Evolutionary conservation across 2,329 filamentous ascomycete species (phyloP).

Genomic region (Zalaria obscura): DNA sequence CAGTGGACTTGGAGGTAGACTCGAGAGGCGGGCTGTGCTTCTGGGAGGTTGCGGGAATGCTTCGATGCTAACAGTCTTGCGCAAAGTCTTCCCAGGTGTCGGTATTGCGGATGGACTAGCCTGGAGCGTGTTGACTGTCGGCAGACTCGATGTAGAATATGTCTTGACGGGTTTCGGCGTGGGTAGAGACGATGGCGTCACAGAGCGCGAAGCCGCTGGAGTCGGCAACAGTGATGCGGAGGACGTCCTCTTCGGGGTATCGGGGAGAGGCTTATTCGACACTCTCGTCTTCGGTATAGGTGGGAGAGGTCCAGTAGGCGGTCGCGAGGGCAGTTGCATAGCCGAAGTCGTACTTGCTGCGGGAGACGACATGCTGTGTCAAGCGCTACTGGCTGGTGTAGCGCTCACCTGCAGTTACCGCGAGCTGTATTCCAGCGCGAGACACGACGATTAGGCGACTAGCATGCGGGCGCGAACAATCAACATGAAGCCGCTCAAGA

Average conservation of each 20-base stretch:
- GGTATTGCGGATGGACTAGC: conserved; percentile 9
- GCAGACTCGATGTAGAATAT: conserved; percentile 41
- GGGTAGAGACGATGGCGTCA: conserved; percentile 39
- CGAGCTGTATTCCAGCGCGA: too few relatives aligned
- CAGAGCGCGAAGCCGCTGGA: conserved; percentile 8
- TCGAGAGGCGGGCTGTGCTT: conserved; percentile 43
- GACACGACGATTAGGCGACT: too few relatives aligned
- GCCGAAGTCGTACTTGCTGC: conserved; percentile 11
- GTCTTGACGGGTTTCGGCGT: conserved; percentile 23
- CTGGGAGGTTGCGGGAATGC: conserved; percentile 84
- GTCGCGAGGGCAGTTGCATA: conserved; percentile 48
- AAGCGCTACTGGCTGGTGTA: too few relatives aligned
- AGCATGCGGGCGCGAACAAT: too few relatives aligned
- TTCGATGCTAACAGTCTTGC: conserved; percentile 86
- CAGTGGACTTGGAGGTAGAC: conserved; percentile 43
- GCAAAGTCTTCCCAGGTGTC: conserved; percentile 48
- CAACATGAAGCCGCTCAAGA: too few relatives aligned
- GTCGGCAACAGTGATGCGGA: neutral
- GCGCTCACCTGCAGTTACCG: too few relatives aligned
- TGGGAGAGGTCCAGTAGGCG: conserved; percentile 50
- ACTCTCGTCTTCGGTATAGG: conserved; percentile 55
- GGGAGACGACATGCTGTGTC: conserved; percentile 1
- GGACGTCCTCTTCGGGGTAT: conserved; percentile 23
- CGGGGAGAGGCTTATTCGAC: conserved; percentile 35
- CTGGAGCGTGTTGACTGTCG: conserved; percentile 27